These are phyloP conservation scores for Candida orba DNA, from an alignment of 805 yeast species.

Conservation along the genomic window DNA sequence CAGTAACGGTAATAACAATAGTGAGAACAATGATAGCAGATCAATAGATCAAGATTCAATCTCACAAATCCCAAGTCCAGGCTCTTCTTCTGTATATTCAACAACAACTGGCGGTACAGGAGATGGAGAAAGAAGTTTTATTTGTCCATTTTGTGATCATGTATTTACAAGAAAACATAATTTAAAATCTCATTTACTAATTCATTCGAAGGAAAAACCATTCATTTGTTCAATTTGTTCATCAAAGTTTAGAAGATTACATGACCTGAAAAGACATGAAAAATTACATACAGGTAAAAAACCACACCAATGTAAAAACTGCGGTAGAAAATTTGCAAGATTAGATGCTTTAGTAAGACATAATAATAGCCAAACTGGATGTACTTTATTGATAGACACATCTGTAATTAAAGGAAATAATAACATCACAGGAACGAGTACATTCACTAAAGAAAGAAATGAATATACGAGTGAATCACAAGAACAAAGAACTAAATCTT, in stretches of 20 bases:
- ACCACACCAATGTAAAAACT: conserved; percentile 54
- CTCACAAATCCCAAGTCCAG: conserved; percentile 4
- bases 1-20: too few relatives aligned
- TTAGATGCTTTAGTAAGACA: conserved; percentile 74
- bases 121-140: conserved; percentile 29
- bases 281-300: conserved; percentile 72
- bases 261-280: conserved; percentile 70
- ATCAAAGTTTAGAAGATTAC: conserved; percentile 59
- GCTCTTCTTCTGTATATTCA: not conserved
- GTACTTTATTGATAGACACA: conserved; percentile 17
- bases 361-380: conserved; percentile 35
- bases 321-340: conserved; percentile 63
- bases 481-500: not conserved
- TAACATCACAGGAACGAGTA: not conserved
- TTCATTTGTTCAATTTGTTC: conserved; percentile 56
- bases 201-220: conserved; percentile 60
- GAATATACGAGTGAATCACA: not conserved
- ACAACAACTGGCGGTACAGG: not conserved
- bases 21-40: too few relatives aligned
- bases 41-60: not conserved
- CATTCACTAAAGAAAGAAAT: not conserved
- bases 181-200: conserved; percentile 62
- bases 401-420: conserved; percentile 2
- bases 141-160: conserved; percentile 55
- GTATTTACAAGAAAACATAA: conserved; percentile 68